Evolutionary conservation across 345 rosid genomes (phyloP).

Genomic region (Eucalyptus decipiens): DNA sequence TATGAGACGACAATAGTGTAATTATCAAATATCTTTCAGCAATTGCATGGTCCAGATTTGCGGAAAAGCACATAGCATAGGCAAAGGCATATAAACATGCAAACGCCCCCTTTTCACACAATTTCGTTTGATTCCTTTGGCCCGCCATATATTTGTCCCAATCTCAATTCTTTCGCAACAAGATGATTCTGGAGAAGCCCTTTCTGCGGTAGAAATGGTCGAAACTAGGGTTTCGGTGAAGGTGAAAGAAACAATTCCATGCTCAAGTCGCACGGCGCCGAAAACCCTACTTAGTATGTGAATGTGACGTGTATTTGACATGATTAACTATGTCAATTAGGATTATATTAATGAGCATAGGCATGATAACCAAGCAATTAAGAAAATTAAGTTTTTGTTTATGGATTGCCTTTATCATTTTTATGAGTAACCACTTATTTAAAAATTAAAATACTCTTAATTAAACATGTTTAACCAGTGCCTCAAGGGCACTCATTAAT

Average conservation of each 20-base stretch:
- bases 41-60: conserved; percentile 4
- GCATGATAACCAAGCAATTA: background rate
- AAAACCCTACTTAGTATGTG: background rate
- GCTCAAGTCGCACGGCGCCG: background rate
- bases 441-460: background rate
- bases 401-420: background rate
- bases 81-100: background rate
- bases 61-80: background rate
- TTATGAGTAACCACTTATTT: background rate
- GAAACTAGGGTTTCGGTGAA: background rate
- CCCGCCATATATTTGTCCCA: background rate
- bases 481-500: background rate
- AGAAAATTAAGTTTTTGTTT: background rate
- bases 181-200: background rate
- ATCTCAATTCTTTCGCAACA: background rate
- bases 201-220: background rate
- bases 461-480: background rate
- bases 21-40: background rate
- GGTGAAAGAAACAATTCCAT: background rate
- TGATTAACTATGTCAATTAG: background rate
- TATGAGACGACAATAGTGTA: conserved; percentile 9
- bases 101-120: background rate
- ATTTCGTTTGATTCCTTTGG: background rate
- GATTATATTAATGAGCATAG: background rate
- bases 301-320: background rate